Evolutionary conservation across 345 rosid species (phyloP).

Genomic region (Balakata baccata): DNA sequence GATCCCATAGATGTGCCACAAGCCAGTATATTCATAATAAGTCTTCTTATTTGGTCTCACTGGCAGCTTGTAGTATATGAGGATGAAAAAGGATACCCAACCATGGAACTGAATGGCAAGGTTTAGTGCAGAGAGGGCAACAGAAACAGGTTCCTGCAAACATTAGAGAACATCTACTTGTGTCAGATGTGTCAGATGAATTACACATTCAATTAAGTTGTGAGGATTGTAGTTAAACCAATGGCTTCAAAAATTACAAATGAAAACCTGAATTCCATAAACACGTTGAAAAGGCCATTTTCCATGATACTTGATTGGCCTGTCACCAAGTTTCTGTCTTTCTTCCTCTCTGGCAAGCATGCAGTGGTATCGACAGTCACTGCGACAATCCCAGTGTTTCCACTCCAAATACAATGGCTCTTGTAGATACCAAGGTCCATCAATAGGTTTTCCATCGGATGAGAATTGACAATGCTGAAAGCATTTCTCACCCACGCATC

Average conservation of each 20-base stretch:
- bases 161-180: slow-evolving; percentile 9
- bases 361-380: slow-evolving; percentile 68
- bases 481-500: slow-evolving; percentile 74
- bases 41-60: slow-evolving; percentile 57
- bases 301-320: slow-evolving; percentile 77
- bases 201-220: slow-evolving; percentile 4
- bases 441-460: slow-evolving; percentile 75
- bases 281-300: slow-evolving; percentile 86
- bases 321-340: slow-evolving; percentile 52
- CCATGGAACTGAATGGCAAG: slow-evolving; percentile 83
- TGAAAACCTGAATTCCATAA: slow-evolving; percentile 66
- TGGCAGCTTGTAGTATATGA: slow-evolving; percentile 70
- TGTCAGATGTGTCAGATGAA: slow-evolving; percentile 11
- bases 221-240: neutral
- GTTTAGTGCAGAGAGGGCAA: slow-evolving; percentile 72
- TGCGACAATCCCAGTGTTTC: slow-evolving; percentile 90
- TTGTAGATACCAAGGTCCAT: slow-evolving; percentile 81
- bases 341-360: slow-evolving; percentile 88
- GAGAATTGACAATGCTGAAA: slow-evolving; percentile 86
- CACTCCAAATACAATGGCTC: slow-evolving; percentile 79
- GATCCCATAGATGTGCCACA: slow-evolving; percentile 69
- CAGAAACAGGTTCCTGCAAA: slow-evolving; percentile 78
- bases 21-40: slow-evolving; percentile 68
- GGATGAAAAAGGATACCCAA: slow-evolving; percentile 88
- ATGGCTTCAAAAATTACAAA: neutral